These are phyloP conservation scores for Mercurialis annua DNA, from an alignment of 345 rosid species.

Conservation along the genomic window DNA sequence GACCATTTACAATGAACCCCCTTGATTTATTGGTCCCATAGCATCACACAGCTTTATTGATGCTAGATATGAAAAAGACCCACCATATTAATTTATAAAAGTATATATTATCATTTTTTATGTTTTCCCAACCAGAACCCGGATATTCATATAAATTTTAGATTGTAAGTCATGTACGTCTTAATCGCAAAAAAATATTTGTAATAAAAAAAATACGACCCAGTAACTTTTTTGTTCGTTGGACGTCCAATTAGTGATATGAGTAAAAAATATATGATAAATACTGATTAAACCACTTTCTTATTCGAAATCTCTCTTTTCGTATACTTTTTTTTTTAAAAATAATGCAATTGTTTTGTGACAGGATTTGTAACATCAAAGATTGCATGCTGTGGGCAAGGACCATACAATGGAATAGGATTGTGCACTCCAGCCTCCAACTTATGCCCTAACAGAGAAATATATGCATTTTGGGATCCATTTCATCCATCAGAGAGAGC, in stretches of 20 bases:
- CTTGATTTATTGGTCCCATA: not conserved
- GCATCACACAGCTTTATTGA: conserved; percentile 3
- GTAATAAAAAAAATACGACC: too few species aligned
- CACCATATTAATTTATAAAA: not conserved
- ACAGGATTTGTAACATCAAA: conserved; percentile 77
- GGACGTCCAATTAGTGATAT: too few species aligned
- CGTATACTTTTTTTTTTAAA: too few species aligned
- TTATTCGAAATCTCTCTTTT: too few species aligned
- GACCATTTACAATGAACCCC: not conserved
- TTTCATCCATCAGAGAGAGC: conserved; percentile 86
- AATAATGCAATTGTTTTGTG: not conserved
- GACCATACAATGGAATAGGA: conserved; percentile 80
- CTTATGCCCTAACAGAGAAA: conserved; percentile 63
- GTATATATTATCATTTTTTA: too few species aligned
- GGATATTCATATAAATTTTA: too few species aligned
- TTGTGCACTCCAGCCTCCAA: conserved; percentile 69
- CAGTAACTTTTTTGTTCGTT: too few species aligned
- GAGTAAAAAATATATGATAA: too few species aligned
- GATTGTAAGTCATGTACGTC: too few species aligned
- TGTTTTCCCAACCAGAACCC: too few species aligned
- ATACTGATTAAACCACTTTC: too few species aligned
- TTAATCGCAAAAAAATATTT: too few species aligned
- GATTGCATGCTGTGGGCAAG: conserved; percentile 93
- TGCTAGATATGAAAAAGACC: not conserved
- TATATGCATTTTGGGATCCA: conserved; percentile 81